Evolutionary conservation across 352 stramenopile species (phyloP).

Genomic region (Stramenopiles sp.): DNA sequence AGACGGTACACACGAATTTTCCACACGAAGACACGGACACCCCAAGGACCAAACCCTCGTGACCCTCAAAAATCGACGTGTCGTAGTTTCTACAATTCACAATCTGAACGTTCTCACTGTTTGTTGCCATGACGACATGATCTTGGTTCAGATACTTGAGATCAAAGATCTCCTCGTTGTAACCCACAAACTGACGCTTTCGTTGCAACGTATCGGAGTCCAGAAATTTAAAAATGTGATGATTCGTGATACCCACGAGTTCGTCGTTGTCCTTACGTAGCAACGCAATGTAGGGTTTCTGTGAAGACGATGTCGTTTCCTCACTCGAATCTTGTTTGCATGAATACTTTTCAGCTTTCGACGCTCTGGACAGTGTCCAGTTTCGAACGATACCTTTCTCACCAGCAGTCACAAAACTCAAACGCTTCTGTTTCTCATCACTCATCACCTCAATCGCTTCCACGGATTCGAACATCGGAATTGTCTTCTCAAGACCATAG

Average conservation of each 20-base stretch:
- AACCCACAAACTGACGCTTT: slow-evolving; percentile 57
- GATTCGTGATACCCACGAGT: slow-evolving; percentile 45
- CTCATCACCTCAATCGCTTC: slow-evolving; percentile 69
- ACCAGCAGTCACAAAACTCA: slow-evolving; percentile 73
- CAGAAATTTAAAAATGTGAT: slow-evolving; percentile 64
- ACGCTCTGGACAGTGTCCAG: no score
- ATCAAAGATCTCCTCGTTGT: slow-evolving; percentile 94
- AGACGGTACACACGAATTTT: slow-evolving; percentile 68
- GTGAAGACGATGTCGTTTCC: no score
- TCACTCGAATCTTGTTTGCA: no score
- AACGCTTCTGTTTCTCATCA: slow-evolving; percentile 35
- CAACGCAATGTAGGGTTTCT: no score
- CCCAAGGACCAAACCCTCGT: slow-evolving; percentile 87
- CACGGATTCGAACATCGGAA: slow-evolving; percentile 79
- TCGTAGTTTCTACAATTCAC: slow-evolving; percentile 75
- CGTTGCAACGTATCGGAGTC: slow-evolving; percentile 36
- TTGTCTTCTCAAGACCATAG: slow-evolving; percentile 61
- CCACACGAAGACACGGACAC: slow-evolving; percentile 67
- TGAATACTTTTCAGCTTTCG: no score
- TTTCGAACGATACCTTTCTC: slow-evolving; percentile 65
- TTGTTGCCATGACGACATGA: slow-evolving; percentile 79
- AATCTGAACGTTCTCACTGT: slow-evolving; percentile 57
- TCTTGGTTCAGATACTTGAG: slow-evolving; percentile 67
- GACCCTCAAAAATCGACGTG: slow-evolving; percentile 79
- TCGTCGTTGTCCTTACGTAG: no score